Evolutionary conservation across 495 filamentous ascomycete genomes (phyloP).

Genomic region (Emericellopsis terricola): DNA sequence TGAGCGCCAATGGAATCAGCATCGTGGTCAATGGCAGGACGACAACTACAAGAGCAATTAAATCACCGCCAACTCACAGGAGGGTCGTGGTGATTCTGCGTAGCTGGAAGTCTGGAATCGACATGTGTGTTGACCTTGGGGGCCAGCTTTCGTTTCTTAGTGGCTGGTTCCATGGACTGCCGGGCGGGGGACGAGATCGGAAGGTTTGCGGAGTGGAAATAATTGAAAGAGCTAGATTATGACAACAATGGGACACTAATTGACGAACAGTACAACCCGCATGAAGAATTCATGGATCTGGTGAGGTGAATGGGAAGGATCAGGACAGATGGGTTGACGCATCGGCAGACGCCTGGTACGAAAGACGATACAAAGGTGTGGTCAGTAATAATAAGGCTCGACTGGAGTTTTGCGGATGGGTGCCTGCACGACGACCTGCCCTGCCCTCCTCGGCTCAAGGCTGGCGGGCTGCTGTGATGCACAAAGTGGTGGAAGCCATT

Average conservation of each 20-base stretch:
- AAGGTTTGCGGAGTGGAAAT: not conserved
- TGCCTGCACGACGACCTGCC: not conserved
- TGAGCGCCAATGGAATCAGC: not conserved
- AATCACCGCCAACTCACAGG: constrained; percentile 2
- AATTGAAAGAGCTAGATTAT: not conserved
- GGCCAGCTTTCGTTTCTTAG: constrained; percentile 17
- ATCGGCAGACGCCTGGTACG: too few species aligned
- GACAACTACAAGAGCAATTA: not conserved
- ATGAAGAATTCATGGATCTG: not conserved
- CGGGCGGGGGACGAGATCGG: not conserved
- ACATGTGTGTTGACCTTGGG: constrained; percentile 14
- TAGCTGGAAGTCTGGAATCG: not conserved
- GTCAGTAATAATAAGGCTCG: too few species aligned
- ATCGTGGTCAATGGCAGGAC: not conserved
- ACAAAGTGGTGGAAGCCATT: not conserved
- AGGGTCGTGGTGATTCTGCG: constrained; percentile 1
- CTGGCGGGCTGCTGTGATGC: not conserved
- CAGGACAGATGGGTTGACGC: not conserved
- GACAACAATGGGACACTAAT: not conserved
- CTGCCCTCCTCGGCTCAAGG: not conserved
- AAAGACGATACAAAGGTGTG: too few species aligned
- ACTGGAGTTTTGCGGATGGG: too few species aligned
- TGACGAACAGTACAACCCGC: not conserved
- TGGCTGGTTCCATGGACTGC: constrained; percentile 15
- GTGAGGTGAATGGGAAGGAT: not conserved